These are phyloP conservation scores for Pichia sp. DNA, from an alignment of 1,139 yeast species.

Conservation along the genomic window DNA sequence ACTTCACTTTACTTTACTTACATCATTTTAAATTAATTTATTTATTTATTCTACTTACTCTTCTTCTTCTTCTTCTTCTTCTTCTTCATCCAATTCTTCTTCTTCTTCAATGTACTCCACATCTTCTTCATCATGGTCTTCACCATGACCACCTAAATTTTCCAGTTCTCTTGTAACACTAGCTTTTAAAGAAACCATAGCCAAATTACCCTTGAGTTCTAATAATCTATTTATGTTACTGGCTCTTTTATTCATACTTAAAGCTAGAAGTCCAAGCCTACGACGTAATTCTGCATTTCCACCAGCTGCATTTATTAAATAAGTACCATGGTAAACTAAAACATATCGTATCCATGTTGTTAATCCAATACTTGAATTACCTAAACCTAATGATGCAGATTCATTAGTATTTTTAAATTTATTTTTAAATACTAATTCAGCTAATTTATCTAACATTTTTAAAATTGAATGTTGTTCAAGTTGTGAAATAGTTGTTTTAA, in stretches of 20 bases:
- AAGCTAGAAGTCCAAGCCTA: slow-evolving; percentile 69
- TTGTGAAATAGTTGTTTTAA: slow-evolving; percentile 32
- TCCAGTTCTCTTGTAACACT: slow-evolving; percentile 57
- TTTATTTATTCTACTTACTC: no score
- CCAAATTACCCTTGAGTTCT: slow-evolving; percentile 76
- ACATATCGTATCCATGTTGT: slow-evolving; percentile 93
- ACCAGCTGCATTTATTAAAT: slow-evolving; percentile 29
- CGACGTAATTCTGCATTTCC: slow-evolving; percentile 29
- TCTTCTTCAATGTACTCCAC: slow-evolving; percentile 33
- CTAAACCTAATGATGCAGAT: slow-evolving; percentile 29
- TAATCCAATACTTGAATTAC: slow-evolving; percentile 29
- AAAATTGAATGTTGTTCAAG: slow-evolving; percentile 59
- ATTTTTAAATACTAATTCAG: slow-evolving; percentile 71
- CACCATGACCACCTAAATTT: slow-evolving; percentile 12
- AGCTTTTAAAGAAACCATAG: slow-evolving; percentile 61
- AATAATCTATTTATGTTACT: slow-evolving; percentile 69
- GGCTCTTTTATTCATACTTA: slow-evolving; percentile 70
- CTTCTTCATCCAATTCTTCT: slow-evolving; percentile 29
- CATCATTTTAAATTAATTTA: no score
- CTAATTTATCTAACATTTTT: slow-evolving; percentile 67
- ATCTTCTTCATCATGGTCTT: slow-evolving; percentile 34
- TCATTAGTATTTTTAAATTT: slow-evolving; percentile 41
- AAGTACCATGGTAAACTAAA: slow-evolving; percentile 84
- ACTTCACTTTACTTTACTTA: no score
- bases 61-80: slow-evolving; percentile 16